phyloP scores from a whole-genome alignment of 2,329 filamentous ascomycete genomes.

The Davidsoniella eucalypti region DNA sequence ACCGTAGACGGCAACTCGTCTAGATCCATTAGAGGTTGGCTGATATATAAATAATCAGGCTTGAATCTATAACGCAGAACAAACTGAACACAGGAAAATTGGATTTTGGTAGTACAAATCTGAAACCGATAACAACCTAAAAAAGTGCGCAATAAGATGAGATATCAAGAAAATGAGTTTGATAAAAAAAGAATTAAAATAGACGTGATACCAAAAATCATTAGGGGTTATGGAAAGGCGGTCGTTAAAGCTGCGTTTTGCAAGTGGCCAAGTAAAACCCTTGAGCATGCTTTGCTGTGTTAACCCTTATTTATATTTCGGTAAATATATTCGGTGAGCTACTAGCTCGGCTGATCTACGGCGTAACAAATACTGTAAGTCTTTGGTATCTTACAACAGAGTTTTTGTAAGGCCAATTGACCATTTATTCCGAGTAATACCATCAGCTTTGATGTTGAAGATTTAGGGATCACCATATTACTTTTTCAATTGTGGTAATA shows the following conservation, averaged over 20 bases:
- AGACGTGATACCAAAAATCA: background rate
- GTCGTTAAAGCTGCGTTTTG: background rate
- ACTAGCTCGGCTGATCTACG: background rate
- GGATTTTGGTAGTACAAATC: too few species aligned
- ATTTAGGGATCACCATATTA: too few species aligned
- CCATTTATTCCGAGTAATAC: too few species aligned
- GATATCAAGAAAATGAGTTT: background rate
- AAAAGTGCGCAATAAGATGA: too few species aligned
- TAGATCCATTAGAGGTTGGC: slow-evolving; percentile 7
- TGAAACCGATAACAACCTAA: too few species aligned
- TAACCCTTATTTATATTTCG: slow-evolving; percentile 1
- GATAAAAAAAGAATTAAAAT: background rate
- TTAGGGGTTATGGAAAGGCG: too few species aligned
- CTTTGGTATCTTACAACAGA: background rate
- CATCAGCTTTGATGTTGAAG: too few species aligned
- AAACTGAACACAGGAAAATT: too few species aligned
- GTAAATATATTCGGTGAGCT: slow-evolving; percentile 5
- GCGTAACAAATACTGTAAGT: background rate
- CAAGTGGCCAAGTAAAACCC: slow-evolving; percentile 2
- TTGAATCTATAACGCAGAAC: too few species aligned
- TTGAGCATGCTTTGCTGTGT: too few species aligned
- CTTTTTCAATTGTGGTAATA: too few species aligned
- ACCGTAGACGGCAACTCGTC: slow-evolving; percentile 10
- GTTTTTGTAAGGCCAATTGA: background rate
- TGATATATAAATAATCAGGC: too few species aligned